Evolutionary conservation across 805 yeast genomes (phyloP), one percentile per base, ranked within the genome.

Genomic region (Candida incommunis): DNA sequence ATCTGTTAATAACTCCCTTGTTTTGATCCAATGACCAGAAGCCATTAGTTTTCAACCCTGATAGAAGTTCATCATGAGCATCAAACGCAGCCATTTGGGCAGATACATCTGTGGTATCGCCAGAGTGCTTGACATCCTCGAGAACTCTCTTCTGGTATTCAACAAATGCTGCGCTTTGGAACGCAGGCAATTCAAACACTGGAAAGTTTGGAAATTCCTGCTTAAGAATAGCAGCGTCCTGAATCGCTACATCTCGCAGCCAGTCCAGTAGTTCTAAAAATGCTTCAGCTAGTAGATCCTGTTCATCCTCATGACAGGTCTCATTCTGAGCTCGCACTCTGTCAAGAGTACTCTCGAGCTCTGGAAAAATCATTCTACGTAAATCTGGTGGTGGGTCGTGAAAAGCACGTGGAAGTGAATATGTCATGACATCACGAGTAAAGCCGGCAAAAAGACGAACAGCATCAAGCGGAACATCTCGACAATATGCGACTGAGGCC

Each of bases 151-250:
- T 31, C n/a, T 31, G 13, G n/a, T 31, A 31, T 18, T 31, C 37
- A 4, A 31, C 37, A 31, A 31, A 31, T 13, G 18, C 37, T 5
- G 37, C 37, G 20, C 37, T 31, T 31, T 31, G 37, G 18, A 31
- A 31, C n/a, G n/a, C 37, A 31, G 37, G 37, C 11, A 31, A 18
- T 18, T 31, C 37, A 31, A 31, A 31, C 11, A 31, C 37, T 9
- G 37, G 37, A n/a, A 31, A 31, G 37, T 31, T 31, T 31, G 37
- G 37, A 31, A 31, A 31, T 18, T 31, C 37, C 20, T 31, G 37
- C 37, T 65, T 23, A 11, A 42, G 11, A 26, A 20, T 9, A 26
- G 40, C 23, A 11, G 20, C 40, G 13, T 26, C 34, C 7, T 42
- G 23, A 7, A 26, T 3, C 5, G 22, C 45, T 18, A 18, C 40